These are phyloP conservation scores for Aspergillus carlsbadensis DNA, from an alignment of 495 filamentous ascomycete species.

Conservation along the genomic window DNA sequence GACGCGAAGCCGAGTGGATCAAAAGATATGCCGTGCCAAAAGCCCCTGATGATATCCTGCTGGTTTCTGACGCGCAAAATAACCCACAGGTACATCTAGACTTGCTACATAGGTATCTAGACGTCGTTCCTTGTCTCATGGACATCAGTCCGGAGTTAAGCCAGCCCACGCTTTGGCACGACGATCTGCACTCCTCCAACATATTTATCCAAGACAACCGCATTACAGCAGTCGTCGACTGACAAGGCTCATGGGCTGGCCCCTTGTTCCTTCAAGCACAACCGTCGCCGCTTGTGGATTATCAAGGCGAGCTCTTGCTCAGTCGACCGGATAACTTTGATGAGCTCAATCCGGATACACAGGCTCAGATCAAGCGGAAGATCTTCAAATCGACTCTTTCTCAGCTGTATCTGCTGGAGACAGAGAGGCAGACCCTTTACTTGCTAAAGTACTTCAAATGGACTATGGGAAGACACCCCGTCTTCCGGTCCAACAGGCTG, in stretches of 20 bases:
- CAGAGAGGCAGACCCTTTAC: constrained; percentile 15
- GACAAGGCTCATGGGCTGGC: constrained; percentile 33
- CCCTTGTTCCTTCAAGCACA: constrained; percentile 31
- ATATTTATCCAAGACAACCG: constrained; percentile 31
- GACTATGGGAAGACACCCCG: constrained; percentile 30
- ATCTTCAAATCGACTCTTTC: constrained; percentile 28
- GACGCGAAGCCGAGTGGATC: constrained; percentile 32
- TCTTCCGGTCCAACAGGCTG: constrained; percentile 25
- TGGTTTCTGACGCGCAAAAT: constrained; percentile 18
- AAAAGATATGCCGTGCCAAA: constrained; percentile 26
- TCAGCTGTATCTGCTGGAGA: constrained; percentile 29
- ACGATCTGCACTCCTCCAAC: constrained; percentile 40
- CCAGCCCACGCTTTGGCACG: constrained; percentile 32
- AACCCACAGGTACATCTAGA: constrained; percentile 19
- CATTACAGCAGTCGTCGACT: constrained; percentile 35
- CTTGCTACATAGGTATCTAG: constrained; percentile 24
- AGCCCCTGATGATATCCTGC: constrained; percentile 14
- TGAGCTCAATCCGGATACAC: constrained; percentile 21
- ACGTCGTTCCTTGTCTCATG: constrained; percentile 27
- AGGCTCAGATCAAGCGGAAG: constrained; percentile 27
- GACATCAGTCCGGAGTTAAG: constrained; percentile 19
- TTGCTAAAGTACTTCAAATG: constrained; percentile 24
- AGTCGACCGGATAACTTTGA: constrained; percentile 28
- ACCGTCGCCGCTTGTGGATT: constrained; percentile 30
- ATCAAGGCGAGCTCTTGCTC: constrained; percentile 26